Base-by-base conservation (phyloP, 1,139 yeast genomes). In the Geotrichum australiense region DNA sequence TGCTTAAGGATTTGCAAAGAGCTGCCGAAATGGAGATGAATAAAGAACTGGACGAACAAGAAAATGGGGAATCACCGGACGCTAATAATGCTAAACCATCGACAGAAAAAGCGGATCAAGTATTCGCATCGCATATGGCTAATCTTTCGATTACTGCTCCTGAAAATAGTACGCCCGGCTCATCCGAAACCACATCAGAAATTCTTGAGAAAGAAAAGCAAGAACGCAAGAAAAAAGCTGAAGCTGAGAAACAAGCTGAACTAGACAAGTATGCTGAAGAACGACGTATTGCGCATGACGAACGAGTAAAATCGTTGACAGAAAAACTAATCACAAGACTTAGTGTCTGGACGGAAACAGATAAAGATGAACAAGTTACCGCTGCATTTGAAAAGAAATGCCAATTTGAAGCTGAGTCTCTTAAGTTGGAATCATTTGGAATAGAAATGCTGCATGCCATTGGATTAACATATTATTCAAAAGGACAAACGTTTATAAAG, bases 381-480 rank as follows among this genome's bases (percentile, higher is more conserved):
- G 65, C 66, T 24, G 76, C 94, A 1, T 89, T 86, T 62, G 69
- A 70, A 48, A 74, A 72, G 43, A 86, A 87, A 61, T 74, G 83
- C 56, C 73, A 71, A 50, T 74, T 81, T 33, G 96, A 89, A 62
- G 95, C 95, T 1, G 94, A 87, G 56, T 73, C 82, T 36, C 72
- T 91, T 49, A 89, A 89, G 58, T 79, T 86, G 83, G 97, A 89
- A 63, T 84, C 95, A 40, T 91, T 89, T 65, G 97, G 97, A 6
- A 67, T 87, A 40, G 95, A 89, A 58, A 80, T 89, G 36, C 71
- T 91, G 45, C 96, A 89, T 57, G 74, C 95, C 1, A 77, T 89
- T 45, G 97, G 97, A 14, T 68, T 73, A 29, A 77, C 84, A 6
- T 89, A 89, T 61, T 70, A 71, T 50, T 71, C 81, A 52, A 86